Conservation (phyloP, 331 rosid species). For the Rosa hybrid region DNA sequence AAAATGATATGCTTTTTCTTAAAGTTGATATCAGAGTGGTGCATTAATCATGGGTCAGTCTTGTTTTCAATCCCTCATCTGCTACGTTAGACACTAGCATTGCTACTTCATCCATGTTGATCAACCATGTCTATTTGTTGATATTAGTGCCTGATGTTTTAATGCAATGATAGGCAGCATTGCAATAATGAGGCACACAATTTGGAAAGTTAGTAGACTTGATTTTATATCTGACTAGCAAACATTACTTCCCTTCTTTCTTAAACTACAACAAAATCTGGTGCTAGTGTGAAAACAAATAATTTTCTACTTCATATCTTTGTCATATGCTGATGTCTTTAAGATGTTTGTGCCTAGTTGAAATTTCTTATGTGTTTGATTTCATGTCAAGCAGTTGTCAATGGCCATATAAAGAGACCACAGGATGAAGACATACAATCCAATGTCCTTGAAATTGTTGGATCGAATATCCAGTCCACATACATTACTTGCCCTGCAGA, state of each 20-base stretch:
- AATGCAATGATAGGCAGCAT: background rate
- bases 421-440: constrained; percentile 98
- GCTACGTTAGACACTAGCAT: background rate
- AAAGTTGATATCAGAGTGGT: background rate
- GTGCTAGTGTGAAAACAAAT: background rate
- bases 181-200: background rate
- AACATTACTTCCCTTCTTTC: too few species aligned
- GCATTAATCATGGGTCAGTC: background rate
- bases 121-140: background rate
- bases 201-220: background rate
- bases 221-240: background rate
- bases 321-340: background rate
- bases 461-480: constrained; percentile 88
- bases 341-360: background rate
- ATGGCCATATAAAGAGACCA: constrained; percentile 87
- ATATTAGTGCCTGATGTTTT: background rate
- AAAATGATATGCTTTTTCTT: background rate
- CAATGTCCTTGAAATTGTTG: constrained; percentile 82
- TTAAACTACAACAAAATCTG: background rate
- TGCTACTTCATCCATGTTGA: background rate
- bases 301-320: too few species aligned
- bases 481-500: constrained; percentile 95
- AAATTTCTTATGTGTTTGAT: background rate
- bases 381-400: constrained; percentile 50
- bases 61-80: background rate